A percentile compares a stretch with the other conserved stretches of the same genome.
Evolutionary conservation across 2,329 filamentous ascomycete genomes (phyloP).

Genomic region (Phyllosticta citriasiana): DNA sequence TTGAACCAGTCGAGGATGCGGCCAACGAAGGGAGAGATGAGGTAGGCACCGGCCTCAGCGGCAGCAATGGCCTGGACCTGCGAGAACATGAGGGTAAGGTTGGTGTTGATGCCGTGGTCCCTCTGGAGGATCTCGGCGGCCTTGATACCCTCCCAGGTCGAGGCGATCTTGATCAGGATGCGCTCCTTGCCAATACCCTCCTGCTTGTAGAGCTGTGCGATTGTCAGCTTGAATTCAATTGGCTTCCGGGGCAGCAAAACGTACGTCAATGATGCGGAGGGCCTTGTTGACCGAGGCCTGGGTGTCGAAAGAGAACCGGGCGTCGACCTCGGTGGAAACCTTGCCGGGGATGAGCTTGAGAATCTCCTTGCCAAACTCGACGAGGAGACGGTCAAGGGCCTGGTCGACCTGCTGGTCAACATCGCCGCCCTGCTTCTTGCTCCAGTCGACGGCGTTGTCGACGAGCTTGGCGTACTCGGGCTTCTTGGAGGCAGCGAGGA

Average conservation of each 20-base stretch:
- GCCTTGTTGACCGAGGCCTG: slow-evolving; percentile 90
- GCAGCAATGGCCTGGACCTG: slow-evolving; percentile 87
- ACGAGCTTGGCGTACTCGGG: slow-evolving; percentile 88
- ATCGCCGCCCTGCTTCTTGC: slow-evolving; percentile 60
- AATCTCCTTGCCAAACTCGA: slow-evolving; percentile 97
- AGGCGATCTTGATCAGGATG: slow-evolving; percentile 96
- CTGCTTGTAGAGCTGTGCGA: slow-evolving; percentile 76
- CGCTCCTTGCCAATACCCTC: slow-evolving; percentile 88
- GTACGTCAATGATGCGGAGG: slow-evolving; percentile 88
- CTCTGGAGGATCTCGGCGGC: slow-evolving; percentile 93
- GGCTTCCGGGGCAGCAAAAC: slow-evolving; percentile 19
- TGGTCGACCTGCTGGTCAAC: slow-evolving; percentile 78
- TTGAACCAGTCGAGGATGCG: slow-evolving; percentile 99
- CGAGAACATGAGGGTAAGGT: slow-evolving; percentile 99
- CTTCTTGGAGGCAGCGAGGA: slow-evolving; percentile 98
- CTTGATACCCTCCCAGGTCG: slow-evolving; percentile 99
- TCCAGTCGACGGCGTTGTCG: slow-evolving; percentile 73
- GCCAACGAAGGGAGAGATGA: slow-evolving; percentile 98
- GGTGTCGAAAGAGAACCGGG: slow-evolving; percentile 89
- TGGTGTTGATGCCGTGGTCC: slow-evolving; percentile 94
- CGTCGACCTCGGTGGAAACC: slow-evolving; percentile 98
- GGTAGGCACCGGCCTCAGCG: slow-evolving; percentile 89
- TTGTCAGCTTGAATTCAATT: slow-evolving; percentile 16
- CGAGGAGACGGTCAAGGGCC: slow-evolving; percentile 85
- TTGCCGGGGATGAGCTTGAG: slow-evolving; percentile 94